A percentile compares a stretch with the other conserved stretches of the same genome.
These are phyloP conservation scores for Microbotryum saponariae DNA, from an alignment of 1,284 basidiomycete species.

Conservation along the genomic window DNA sequence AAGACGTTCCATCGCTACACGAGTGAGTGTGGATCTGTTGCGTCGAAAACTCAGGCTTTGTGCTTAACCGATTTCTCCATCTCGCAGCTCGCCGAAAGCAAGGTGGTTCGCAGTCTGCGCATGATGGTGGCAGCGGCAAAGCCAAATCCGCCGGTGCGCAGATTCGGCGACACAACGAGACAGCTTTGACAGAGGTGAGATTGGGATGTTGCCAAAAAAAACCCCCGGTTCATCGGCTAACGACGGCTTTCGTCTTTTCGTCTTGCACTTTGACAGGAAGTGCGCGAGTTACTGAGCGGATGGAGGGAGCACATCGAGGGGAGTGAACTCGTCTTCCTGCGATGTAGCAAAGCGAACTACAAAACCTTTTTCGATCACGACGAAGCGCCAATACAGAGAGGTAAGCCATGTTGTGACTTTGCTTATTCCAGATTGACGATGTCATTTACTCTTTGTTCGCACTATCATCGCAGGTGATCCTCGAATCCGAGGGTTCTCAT, in stretches of 20 bases:
- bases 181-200: slow-evolving; percentile 76
- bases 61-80: neutral
- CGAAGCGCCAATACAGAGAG: slow-evolving; percentile 54
- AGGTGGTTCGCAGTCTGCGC: slow-evolving; percentile 85
- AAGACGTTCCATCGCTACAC: slow-evolving; percentile 99
- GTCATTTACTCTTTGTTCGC: neutral
- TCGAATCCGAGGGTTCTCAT: slow-evolving; percentile 78
- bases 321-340: slow-evolving; percentile 80
- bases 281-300: slow-evolving; percentile 65
- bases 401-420: slow-evolving; percentile 33
- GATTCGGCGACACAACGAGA: slow-evolving; percentile 90
- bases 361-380: slow-evolving; percentile 84
- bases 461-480: slow-evolving; percentile 50
- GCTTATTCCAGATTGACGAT: neutral
- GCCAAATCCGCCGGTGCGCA: slow-evolving; percentile 93
- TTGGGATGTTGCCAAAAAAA: neutral
- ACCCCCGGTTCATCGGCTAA: neutral
- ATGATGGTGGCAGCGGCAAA: slow-evolving; percentile 85
- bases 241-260: slow-evolving; percentile 7
- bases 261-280: slow-evolving; percentile 55
- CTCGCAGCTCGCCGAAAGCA: slow-evolving; percentile 82
- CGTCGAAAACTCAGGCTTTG: slow-evolving; percentile 33
- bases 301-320: slow-evolving; percentile 75
- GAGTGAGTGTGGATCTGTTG: slow-evolving; percentile 50
- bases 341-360: slow-evolving; percentile 70